A percentile compares a stretch with the other conserved stretches of the same genome.
Conservation (phyloP, 2,329 filamentous ascomycete species). For the Rugonectria rugulosa region DNA sequence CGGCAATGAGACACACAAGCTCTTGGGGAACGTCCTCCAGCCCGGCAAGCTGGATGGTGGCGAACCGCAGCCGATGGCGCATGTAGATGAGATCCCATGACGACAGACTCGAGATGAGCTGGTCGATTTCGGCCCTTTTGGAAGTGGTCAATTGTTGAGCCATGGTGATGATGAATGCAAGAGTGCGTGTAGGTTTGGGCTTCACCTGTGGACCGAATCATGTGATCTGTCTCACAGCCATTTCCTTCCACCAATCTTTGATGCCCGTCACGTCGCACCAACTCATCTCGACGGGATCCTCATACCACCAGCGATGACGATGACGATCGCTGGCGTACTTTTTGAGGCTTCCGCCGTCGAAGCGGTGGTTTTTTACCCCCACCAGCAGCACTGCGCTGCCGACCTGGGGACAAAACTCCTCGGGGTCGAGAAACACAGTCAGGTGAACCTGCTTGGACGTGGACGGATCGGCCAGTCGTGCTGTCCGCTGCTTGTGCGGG, state of each 20-base stretch:
- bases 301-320: slow-evolving; percentile 58
- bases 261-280: slow-evolving; percentile 60
- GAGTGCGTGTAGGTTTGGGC: neutral
- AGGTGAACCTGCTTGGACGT: slow-evolving; percentile 61
- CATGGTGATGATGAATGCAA: neutral
- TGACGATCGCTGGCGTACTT: slow-evolving; percentile 52
- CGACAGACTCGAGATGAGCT: slow-evolving; percentile 36
- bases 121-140: slow-evolving; percentile 29
- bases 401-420: slow-evolving; percentile 53
- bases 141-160: neutral
- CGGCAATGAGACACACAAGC: slow-evolving; percentile 34
- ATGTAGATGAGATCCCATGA: slow-evolving; percentile 40
- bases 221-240: slow-evolving; percentile 22
- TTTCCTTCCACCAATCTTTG: slow-evolving; percentile 53
- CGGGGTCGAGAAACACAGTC: slow-evolving; percentile 62
- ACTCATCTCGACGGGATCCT: slow-evolving; percentile 52
- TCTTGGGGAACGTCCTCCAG: slow-evolving; percentile 40
- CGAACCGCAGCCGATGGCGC: slow-evolving; percentile 25
- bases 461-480: slow-evolving; percentile 59
- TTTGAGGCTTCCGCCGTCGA: slow-evolving; percentile 56
- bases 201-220: neutral
- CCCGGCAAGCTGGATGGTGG: slow-evolving; percentile 29
- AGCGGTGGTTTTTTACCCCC: slow-evolving; percentile 65
- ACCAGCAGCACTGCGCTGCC: slow-evolving; percentile 60
- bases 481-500: slow-evolving; percentile 60